Evolutionary conservation across 805 yeast species (phyloP).

Genomic region (Saccharomycopsis oosterbeekiorum): DNA sequence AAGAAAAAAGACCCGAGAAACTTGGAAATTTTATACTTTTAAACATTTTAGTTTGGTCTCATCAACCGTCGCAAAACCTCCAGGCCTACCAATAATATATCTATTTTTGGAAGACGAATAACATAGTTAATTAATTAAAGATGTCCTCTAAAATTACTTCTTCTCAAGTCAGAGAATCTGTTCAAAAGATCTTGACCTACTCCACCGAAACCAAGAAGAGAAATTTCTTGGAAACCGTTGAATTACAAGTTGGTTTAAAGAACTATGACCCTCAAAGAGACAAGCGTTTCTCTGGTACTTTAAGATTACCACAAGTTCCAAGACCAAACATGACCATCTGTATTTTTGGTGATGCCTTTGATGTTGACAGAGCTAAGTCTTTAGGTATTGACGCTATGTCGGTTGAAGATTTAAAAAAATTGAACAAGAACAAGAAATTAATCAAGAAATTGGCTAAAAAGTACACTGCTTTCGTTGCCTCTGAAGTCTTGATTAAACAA

Average conservation of each 20-base stretch:
- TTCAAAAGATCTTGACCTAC: constrained; percentile 79
- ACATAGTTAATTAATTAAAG: constrained; percentile 24
- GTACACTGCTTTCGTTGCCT: constrained; percentile 99
- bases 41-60: neutral
- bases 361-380: constrained; percentile 99
- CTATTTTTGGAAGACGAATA: constrained; percentile 71
- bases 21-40: neutral
- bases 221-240: constrained; percentile 99
- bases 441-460: constrained; percentile 99
- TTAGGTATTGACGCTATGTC: constrained; percentile 99
- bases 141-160: constrained; percentile 90
- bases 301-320: constrained; percentile 97
- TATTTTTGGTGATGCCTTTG: constrained; percentile 99
- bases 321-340: constrained; percentile 99
- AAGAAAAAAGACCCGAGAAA: neutral
- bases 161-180: constrained; percentile 94
- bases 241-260: constrained; percentile 98
- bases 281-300: constrained; percentile 99
- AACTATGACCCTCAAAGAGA: constrained; percentile 99
- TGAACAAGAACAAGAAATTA: constrained; percentile 99
- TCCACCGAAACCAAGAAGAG: constrained; percentile 97
- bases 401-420: constrained; percentile 98
- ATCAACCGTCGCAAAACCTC: constrained; percentile 36
- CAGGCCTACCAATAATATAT: constrained; percentile 36
- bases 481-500: constrained; percentile 98